Percentiles rank a stretch among this genome's conserved stretches.
Conservation (phyloP, 768 basidiomycete genomes). For the Exidia glandulosa region DNA sequence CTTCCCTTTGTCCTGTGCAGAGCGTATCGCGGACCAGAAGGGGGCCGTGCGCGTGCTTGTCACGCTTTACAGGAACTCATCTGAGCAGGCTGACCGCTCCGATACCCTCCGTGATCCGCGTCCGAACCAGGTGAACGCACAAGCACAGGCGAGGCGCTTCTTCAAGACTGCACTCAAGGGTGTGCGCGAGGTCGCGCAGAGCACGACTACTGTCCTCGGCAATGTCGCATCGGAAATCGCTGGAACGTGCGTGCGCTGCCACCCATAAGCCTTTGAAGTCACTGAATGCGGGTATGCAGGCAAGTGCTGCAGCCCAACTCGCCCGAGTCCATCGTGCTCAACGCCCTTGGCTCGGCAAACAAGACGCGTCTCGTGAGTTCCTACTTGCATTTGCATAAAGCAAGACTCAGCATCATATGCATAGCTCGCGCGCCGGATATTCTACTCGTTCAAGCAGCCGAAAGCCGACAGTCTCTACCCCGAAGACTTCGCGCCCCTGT, state of each 20-base stretch:
- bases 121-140: constrained; percentile 19
- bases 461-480: constrained; percentile 48
- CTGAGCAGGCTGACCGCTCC: constrained; percentile 54
- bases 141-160: constrained; percentile 46
- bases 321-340: constrained; percentile 68
- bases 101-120: constrained; percentile 43
- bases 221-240: constrained; percentile 54
- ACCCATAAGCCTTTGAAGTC: too few relatives aligned
- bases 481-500: constrained; percentile 61
- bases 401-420: background rate
- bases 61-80: constrained; percentile 68
- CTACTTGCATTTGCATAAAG: background rate
- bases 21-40: constrained; percentile 76
- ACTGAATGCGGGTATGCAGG: too few relatives aligned
- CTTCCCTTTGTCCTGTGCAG: constrained; percentile 25
- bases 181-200: constrained; percentile 61
- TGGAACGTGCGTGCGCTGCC: constrained; percentile 30
- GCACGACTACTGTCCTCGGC: constrained; percentile 65
- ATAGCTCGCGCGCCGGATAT: constrained; percentile 74
- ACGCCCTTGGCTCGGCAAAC: constrained; percentile 67
- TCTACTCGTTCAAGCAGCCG: constrained; percentile 68
- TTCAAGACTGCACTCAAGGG: constrained; percentile 65
- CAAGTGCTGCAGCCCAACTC: constrained; percentile 87
- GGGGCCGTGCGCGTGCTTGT: constrained; percentile 61
- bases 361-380: constrained; percentile 54